phyloP scores from a whole-genome alignment of 768 basidiomycete genomes.

The Sporobolomyces pararoseus region DNA sequence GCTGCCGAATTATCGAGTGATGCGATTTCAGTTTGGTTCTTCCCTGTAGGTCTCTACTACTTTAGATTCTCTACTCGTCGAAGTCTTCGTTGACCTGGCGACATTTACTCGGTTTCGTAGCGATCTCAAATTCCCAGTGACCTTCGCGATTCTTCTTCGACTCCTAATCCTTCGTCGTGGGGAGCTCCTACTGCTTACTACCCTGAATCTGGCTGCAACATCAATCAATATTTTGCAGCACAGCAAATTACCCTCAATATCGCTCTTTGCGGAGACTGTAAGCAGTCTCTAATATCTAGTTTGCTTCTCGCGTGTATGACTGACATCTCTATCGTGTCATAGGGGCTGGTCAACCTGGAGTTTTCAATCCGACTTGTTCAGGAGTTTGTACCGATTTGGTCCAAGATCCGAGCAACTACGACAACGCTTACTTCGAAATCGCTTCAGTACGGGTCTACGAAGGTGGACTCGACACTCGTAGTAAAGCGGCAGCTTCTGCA shows the following conservation, averaged over 20 bases:
- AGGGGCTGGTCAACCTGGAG: slow-evolving; percentile 53
- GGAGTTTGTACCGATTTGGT: slow-evolving; percentile 68
- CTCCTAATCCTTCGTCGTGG: slow-evolving; percentile 53
- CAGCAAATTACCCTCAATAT: slow-evolving; percentile 46
- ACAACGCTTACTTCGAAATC: slow-evolving; percentile 70
- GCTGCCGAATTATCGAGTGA: slow-evolving; percentile 51
- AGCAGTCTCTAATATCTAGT: slow-evolving; percentile 31
- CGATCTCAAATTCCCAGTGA: slow-evolving; percentile 45
- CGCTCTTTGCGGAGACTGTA: slow-evolving; percentile 44
- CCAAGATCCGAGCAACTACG: slow-evolving; percentile 61
- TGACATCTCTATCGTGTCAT: background rate
- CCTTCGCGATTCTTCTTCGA: slow-evolving; percentile 46
- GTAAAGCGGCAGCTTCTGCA: slow-evolving; percentile 6
- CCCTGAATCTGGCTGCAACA: slow-evolving; percentile 48
- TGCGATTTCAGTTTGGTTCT: slow-evolving; percentile 61
- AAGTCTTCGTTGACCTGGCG: background rate
- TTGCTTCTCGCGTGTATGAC: background rate
- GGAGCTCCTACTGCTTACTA: slow-evolving; percentile 70
- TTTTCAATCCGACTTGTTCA: slow-evolving; percentile 62
- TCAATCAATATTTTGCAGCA: slow-evolving; percentile 48
- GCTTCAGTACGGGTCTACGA: slow-evolving; percentile 59
- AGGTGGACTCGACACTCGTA: slow-evolving; percentile 21
- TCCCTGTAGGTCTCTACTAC: slow-evolving; percentile 51
- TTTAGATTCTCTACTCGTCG: no score
- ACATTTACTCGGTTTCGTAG: slow-evolving; percentile 12